phyloP scores from a whole-genome alignment of 768 basidiomycete species.

The Baorangia bicolor region DNA sequence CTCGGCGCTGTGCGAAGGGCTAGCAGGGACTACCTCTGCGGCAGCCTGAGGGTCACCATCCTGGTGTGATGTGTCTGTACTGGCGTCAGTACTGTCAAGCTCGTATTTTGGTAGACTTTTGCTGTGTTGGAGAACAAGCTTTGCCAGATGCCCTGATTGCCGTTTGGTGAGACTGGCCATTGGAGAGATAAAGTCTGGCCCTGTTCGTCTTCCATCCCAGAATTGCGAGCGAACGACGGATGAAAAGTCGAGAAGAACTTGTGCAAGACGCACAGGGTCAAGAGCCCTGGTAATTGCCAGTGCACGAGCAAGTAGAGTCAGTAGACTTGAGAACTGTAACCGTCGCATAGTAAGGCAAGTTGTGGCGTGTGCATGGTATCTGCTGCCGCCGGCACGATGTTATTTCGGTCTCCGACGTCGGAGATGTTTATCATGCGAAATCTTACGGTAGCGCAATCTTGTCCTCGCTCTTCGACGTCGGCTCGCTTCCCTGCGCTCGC shows the following conservation, averaged over 20 bases:
- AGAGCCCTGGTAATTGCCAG: constrained; percentile 4
- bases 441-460: too few species aligned
- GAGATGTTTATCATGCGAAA: too few species aligned
- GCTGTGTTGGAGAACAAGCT: constrained; percentile 15
- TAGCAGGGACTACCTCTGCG: not conserved
- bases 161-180: constrained; percentile 21
- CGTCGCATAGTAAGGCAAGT: not conserved
- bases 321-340: not conserved
- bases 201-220: constrained; percentile 22
- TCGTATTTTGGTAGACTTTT: not conserved
- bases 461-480: too few species aligned
- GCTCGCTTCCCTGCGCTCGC: too few species aligned
- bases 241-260: constrained; percentile 15
- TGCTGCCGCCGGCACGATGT: too few species aligned
- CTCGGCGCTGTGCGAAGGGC: not conserved
- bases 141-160: constrained; percentile 16
- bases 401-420: too few species aligned
- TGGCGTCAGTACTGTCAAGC: not conserved
- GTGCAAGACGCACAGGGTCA: constrained; percentile 11
- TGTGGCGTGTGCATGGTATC: not conserved
- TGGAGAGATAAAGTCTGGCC: constrained; percentile 17
- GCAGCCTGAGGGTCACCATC: not conserved
- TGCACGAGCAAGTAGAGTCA: not conserved
- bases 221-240: constrained; percentile 15
- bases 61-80: not conserved